These are phyloP conservation scores for Zarea fungicola DNA, from an alignment of 2,329 filamentous ascomycete genomes.

Conservation along the genomic window DNA sequence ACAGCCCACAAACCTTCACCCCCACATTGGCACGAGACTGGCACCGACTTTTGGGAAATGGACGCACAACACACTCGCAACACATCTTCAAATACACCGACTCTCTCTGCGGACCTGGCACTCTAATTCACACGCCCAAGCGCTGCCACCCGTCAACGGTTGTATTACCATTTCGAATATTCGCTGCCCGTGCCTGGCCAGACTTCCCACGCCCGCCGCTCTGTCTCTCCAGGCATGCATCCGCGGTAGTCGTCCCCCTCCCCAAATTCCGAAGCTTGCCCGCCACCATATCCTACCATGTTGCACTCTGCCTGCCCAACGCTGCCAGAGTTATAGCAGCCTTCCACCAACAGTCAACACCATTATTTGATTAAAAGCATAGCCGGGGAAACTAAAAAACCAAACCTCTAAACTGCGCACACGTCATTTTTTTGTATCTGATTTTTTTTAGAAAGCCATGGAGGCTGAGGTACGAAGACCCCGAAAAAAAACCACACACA, in stretches of 20 bases:
- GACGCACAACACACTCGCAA: constrained; percentile 25
- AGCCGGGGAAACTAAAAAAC: background rate
- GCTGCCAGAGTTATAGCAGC: constrained; percentile 43
- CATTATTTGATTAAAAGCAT: constrained; percentile 1
- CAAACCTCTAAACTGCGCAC: constrained; percentile 14
- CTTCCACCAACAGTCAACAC: constrained; percentile 14
- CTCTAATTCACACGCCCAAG: background rate
- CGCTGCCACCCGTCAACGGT: background rate
- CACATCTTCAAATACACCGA: constrained; percentile 9
- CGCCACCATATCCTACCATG: constrained; percentile 28
- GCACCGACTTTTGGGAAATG: constrained; percentile 38
- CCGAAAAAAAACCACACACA: constrained; percentile 9
- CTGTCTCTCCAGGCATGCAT: constrained; percentile 32
- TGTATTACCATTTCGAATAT: constrained; percentile 8
- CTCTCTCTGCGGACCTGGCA: background rate
- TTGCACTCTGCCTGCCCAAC: constrained; percentile 35
- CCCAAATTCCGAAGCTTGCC: constrained; percentile 16
- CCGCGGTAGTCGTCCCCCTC: constrained; percentile 34
- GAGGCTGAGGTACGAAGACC: constrained; percentile 40
- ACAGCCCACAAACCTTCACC: constrained; percentile 13
- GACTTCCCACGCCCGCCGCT: constrained; percentile 16
- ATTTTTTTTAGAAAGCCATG: constrained; percentile 31
- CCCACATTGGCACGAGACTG: constrained; percentile 35
- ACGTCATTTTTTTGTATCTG: constrained; percentile 15
- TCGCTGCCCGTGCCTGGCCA: constrained; percentile 19